These are phyloP conservation scores for Backusella tarrabulga DNA, from an alignment of 192 early-diverging fungal genomes.

Conservation along the genomic window DNA sequence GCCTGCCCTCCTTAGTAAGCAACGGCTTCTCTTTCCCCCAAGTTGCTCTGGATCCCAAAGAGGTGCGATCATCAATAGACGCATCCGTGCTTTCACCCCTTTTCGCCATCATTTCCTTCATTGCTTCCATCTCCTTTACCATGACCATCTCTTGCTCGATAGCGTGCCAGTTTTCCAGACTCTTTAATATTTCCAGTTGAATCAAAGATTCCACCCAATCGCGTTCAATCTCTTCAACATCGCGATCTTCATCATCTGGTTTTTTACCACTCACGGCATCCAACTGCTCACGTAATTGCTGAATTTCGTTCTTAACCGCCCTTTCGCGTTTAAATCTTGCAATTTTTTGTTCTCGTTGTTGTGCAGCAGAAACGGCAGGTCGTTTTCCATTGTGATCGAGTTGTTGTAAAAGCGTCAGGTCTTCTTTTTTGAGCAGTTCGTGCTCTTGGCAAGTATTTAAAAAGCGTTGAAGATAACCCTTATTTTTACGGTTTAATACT, in stretches of 20 bases:
- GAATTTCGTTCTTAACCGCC: slow-evolving; percentile 56
- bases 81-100: not conserved
- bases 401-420: slow-evolving; percentile 4
- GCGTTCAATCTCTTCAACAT: slow-evolving; percentile 77
- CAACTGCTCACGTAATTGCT: slow-evolving; percentile 31
- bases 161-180: slow-evolving; percentile 64
- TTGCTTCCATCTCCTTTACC: slow-evolving; percentile 70
- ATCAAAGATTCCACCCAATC: slow-evolving; percentile 72
- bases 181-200: slow-evolving; percentile 68
- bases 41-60: slow-evolving; percentile 5
- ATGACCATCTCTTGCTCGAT: slow-evolving; percentile 81
- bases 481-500: not conserved
- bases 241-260: slow-evolving; percentile 42
- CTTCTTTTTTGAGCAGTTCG: slow-evolving; percentile 33
- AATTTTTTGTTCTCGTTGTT: slow-evolving; percentile 68
- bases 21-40: slow-evolving; percentile 26
- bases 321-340: slow-evolving; percentile 77
- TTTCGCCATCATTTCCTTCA: slow-evolving; percentile 38
- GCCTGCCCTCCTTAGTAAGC: slow-evolving; percentile 51
- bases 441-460: slow-evolving; percentile 34
- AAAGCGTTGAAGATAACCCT: slow-evolving; percentile 43
- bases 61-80: slow-evolving; percentile 20
- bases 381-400: slow-evolving; percentile 14
- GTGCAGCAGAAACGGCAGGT: slow-evolving; percentile 33
- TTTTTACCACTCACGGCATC: slow-evolving; percentile 12